These are phyloP conservation scores for Bodo saltans DNA, from an alignment of 78 protist species.

Conservation along the genomic window DNA sequence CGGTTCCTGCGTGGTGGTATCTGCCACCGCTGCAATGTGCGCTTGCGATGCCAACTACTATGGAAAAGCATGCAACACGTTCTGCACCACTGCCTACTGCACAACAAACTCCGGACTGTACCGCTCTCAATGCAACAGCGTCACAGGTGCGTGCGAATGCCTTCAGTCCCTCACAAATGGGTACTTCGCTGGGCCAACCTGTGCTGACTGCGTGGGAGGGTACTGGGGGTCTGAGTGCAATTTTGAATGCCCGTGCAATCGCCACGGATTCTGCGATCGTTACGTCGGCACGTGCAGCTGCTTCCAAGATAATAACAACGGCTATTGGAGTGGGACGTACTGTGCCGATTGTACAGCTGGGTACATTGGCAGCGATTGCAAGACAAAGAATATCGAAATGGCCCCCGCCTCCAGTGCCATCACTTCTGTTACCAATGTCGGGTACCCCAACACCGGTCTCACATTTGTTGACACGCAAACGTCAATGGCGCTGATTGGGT, in stretches of 20 bases:
- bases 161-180: neutral
- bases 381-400: neutral
- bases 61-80: neutral
- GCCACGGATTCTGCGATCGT: neutral
- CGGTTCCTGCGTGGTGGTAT: neutral
- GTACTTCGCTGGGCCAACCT: neutral
- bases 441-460: too few relatives aligned
- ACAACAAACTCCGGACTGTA: neutral
- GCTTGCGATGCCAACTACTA: neutral
- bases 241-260: neutral
- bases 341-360: neutral
- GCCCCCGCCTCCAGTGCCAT: too few relatives aligned
- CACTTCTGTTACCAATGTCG: too few relatives aligned
- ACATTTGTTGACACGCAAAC: too few relatives aligned
- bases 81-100: neutral
- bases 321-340: neutral
- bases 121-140: neutral
- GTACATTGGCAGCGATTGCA: neutral
- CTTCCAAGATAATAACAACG: neutral
- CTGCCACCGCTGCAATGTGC: neutral
- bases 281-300: neutral
- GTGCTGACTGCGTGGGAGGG: neutral
- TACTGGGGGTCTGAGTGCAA: neutral
- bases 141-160: neutral
- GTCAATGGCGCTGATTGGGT: too few relatives aligned